Base-by-base conservation (phyloP, 768 basidiomycete species). In the Xerocomellus dryophilus region DNA sequence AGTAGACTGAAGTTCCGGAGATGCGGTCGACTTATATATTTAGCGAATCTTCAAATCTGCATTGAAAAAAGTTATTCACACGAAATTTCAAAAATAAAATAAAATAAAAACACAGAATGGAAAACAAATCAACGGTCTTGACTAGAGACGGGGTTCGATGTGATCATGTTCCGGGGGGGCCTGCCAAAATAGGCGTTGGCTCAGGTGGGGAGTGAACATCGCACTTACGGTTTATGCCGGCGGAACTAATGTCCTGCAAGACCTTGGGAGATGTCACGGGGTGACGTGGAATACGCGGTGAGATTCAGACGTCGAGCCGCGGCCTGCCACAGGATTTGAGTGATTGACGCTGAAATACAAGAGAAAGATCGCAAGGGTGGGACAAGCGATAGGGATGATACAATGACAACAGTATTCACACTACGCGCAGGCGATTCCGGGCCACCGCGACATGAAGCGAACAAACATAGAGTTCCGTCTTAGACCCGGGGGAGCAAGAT, bases 401-500 rank as follows among this genome's bases (percentile, higher is more conserved):
- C 18, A 34, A 42, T 32, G 21, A 35, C 56, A 39, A 58, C 56
- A 43, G 63, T 49, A 41, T 48, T 49, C 58, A 60, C 55, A 56
- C 51, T 55, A 59, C 43, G 42, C 54, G 57, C 58, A 46, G 35
- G 49, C 35, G 56, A 66, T 62, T 60, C 61, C 54, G 61, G 45
- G 45, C 54, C 43, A 43, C 50, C 51, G 51, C 57, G 57, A 66
- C 60, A 57, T 66, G 62, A 61, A 62, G 53, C 56, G 62, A 68
- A 43, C 43, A 65, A 53, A 57, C 43, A 49, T 58, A 62, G 64
- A 59, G 61, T 45, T 57, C 70, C 69, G 68, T 64, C 60, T 61
- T 71, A 66, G 66, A 58, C 56, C 70, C 68, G 64, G 65, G 60
- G 55, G 53, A 48, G 63, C 41, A 57, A 54, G 56, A 51, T 47